Evolutionary conservation across 768 basidiomycete species (phyloP), one percentile per base, ranked within the genome.

Genomic region (Polyporus arcularius): DNA sequence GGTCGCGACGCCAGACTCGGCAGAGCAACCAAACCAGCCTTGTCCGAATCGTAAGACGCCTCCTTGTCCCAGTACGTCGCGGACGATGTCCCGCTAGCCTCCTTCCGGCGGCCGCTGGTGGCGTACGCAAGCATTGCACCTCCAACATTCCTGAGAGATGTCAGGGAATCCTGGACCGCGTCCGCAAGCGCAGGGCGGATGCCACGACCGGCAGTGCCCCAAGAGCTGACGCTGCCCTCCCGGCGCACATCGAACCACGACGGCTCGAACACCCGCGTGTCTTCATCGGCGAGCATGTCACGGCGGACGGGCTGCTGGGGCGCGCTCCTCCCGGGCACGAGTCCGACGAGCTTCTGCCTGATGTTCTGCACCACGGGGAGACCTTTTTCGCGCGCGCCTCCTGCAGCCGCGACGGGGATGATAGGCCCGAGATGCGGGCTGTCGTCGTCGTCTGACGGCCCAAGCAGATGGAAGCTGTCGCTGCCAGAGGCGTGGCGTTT

Each of bases 261-360:
- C n/a, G 66, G 63, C 48, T 58, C 54, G 53, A 88, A 84, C 15
- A 84, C 80, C 9, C 79, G 77, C 2, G 80, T 77, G 66, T 92
- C 90, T 72, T 92, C 90, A 56, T 93, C 89, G 4, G 85, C 88
- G 38, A 92, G 80, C 82, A 92, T 91, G 69, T 92, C 89, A 32
- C 81, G 79, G 32, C 90, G 79, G 55, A 77, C 64, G 12, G 58
- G 58, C 16, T 64, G 49, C 66, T 43, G 40, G 4, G 28, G 50
- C 4, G 59, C 31, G 8, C 26, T 66, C 64, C 53, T 69, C 2
- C 64, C 65, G 26, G 73, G 74, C 53, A 76, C 73, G 38, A 78
- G 61, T n/a, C 74, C 72, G 26, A 74, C 75, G 35, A 78, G 66
- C 45, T 60, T 69, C 59, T 58, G 65, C 59, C 35, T 65, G 32